Conservation (phyloP, 1,284 basidiomycete genomes). For the Cutaneotrichosporon curvatum region DNA sequence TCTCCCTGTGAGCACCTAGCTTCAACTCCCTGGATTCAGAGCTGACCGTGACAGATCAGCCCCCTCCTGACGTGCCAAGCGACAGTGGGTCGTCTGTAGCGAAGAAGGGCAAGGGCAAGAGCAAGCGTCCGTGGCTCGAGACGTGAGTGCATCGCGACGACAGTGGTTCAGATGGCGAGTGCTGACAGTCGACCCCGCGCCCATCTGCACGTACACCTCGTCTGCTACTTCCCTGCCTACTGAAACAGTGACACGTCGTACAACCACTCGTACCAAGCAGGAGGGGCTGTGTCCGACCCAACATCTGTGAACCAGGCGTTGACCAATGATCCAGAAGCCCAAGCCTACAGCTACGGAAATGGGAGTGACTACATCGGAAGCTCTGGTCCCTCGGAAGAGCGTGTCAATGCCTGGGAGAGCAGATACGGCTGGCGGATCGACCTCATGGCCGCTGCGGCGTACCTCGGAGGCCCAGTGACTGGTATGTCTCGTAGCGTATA, state of each 20-base stretch:
- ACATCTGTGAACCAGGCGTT: slow-evolving; percentile 33
- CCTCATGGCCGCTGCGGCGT: slow-evolving; percentile 60
- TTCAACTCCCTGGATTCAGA: neutral
- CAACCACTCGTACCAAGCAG: slow-evolving; percentile 57
- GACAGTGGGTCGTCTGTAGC: slow-evolving; percentile 19
- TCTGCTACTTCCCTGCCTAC: too few relatives aligned
- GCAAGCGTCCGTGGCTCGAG: slow-evolving; percentile 57
- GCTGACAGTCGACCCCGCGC: too few relatives aligned
- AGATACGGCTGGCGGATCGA: slow-evolving; percentile 64
- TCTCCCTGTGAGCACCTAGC: slow-evolving; percentile 20
- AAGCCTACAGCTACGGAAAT: slow-evolving; percentile 12
- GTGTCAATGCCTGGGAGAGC: slow-evolving; percentile 64
- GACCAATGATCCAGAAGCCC: slow-evolving; percentile 39
- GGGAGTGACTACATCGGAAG: slow-evolving; percentile 11
- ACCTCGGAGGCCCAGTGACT: slow-evolving; percentile 64
- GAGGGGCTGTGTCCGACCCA: slow-evolving; percentile 47
- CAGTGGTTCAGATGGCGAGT: too few relatives aligned
- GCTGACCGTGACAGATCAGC: slow-evolving; percentile 34
- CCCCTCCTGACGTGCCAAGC: slow-evolving; percentile 42
- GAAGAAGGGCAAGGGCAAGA: slow-evolving; percentile 30
- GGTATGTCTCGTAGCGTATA: slow-evolving; percentile 50
- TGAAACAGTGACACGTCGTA: slow-evolving; percentile 39
- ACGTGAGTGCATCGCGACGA: slow-evolving; percentile 33
- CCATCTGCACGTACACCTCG: too few relatives aligned
- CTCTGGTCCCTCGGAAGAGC: slow-evolving; percentile 47